Base-by-base conservation (phyloP, 495 filamentous ascomycete genomes). In the Acidomyces sp. region DNA sequence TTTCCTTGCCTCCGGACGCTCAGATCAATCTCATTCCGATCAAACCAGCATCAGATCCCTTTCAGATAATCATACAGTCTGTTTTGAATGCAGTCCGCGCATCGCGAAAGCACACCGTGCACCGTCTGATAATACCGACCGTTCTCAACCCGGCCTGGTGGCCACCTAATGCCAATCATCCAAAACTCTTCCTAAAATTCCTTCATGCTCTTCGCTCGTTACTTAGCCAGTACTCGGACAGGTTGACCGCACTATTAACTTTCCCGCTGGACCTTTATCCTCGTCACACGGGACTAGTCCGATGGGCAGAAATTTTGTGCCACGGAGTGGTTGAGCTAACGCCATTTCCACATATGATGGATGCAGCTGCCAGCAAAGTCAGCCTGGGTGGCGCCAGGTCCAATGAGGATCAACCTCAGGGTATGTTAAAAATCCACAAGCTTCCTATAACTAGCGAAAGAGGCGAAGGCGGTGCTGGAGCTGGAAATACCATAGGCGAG, bases 241-340 rank as follows among this genome's bases (percentile, higher is more conserved):
- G 74, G 18, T 66, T 93, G 33, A 84, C 80, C 4, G 75, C 72
- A 6, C 69, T 96, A 46, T 65, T 86, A 28, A 86, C 86, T 0
- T 48, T 95, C 3, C 85, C 88, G 0, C 64, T 88, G 20, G 77
- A 80, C 1, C 73, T 96, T 1, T 82, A 82, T 55, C 84, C 88
- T 0, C 78, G 92, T 17, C 70, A 62, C 36, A 72, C 77, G 0
- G 87, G 82, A 3, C 64, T 95, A 4, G 71, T 84, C 19, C 77
- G 88, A 16, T 95, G 86, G 85, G 78, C 85, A 37, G 90, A 96
- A 57, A 58, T 85, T 6, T 67, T 96, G 11, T 71, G 67, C 52
- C 88, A 96, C 51, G 84, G 86, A 11, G 84, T 94, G 11, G 58
- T 96, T 12, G 86, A 94, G 61, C 68, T 97, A 11, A 75, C 83